phyloP scores from a whole-genome alignment of 257 asterid species.

The Capsicum baccatum region DNA sequence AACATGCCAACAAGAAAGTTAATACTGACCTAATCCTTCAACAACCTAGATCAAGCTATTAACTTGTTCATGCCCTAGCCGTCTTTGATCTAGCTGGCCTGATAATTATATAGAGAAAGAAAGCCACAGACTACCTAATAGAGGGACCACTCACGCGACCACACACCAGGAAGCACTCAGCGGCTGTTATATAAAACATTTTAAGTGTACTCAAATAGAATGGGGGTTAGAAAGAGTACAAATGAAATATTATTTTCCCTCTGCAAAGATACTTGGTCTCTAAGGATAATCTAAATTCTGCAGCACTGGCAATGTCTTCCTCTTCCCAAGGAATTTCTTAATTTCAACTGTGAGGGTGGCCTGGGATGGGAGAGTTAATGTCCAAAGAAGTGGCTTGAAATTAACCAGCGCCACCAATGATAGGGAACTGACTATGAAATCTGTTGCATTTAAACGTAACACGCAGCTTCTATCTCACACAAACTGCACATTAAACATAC shows the following conservation, averaged over 20 bases:
- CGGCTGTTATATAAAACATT: background rate
- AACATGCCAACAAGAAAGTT: background rate
- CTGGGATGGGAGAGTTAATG: background rate
- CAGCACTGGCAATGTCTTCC: background rate
- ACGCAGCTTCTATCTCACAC: background rate
- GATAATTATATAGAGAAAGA: background rate
- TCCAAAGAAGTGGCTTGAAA: background rate
- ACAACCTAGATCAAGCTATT: conserved; percentile 9
- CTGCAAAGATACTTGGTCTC: background rate
- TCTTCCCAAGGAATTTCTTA: background rate
- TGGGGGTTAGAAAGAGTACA: background rate
- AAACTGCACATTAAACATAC: conserved; percentile 45
- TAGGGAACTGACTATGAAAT: background rate
- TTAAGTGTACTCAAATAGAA: background rate
- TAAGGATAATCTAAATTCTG: background rate
- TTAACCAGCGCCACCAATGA: too few relatives aligned
- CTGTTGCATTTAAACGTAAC: background rate
- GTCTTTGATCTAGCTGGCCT: background rate
- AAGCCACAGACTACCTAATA: background rate
- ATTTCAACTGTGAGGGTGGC: background rate
- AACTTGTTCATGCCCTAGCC: background rate
- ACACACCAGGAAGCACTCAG: background rate
- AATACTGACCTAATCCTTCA: background rate
- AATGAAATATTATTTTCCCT: background rate
- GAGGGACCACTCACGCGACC: background rate